Conservation (phyloP, 768 basidiomycete genomes). For the Agaricus sinodeliciosus region DNA sequence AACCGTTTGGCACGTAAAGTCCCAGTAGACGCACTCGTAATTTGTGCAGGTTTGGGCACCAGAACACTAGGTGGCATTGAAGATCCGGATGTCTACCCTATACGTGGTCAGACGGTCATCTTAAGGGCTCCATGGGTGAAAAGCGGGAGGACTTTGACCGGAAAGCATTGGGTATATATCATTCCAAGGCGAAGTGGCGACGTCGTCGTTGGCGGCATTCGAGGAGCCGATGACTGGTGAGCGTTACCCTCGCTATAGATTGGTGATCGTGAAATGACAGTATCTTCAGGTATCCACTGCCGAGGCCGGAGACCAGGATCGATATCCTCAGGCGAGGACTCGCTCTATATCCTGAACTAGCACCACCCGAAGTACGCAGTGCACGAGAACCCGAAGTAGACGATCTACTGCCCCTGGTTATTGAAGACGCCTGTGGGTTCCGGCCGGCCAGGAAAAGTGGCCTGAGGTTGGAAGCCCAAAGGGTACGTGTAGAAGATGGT, state of each 20-base stretch:
- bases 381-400: conserved; percentile 37
- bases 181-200: conserved; percentile 59
- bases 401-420: conserved; percentile 38
- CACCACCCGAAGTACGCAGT: conserved; percentile 43
- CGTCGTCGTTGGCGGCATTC: conserved; percentile 62
- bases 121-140: conserved; percentile 64
- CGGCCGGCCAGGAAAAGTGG: conserved; percentile 53
- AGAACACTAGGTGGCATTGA: conserved; percentile 75
- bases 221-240: conserved; percentile 55
- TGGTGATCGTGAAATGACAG: not conserved
- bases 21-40: conserved; percentile 7
- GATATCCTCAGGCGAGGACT: conserved; percentile 55
- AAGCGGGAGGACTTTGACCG: conserved; percentile 43
- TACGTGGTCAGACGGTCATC: conserved; percentile 80
- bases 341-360: conserved; percentile 48
- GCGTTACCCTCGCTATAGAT: not conserved
- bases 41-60: conserved; percentile 72
- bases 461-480: conserved; percentile 44
- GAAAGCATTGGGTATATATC: conserved; percentile 46
- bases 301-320: conserved; percentile 54
- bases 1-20: not conserved
- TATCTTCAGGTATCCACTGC: conserved; percentile 46
- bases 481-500: conserved; percentile 20
- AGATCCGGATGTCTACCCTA: conserved; percentile 66
- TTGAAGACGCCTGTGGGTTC: conserved; percentile 43